Conservation (phyloP, 148 eudicot genomes). For the Vaccinium myrtillus region DNA sequence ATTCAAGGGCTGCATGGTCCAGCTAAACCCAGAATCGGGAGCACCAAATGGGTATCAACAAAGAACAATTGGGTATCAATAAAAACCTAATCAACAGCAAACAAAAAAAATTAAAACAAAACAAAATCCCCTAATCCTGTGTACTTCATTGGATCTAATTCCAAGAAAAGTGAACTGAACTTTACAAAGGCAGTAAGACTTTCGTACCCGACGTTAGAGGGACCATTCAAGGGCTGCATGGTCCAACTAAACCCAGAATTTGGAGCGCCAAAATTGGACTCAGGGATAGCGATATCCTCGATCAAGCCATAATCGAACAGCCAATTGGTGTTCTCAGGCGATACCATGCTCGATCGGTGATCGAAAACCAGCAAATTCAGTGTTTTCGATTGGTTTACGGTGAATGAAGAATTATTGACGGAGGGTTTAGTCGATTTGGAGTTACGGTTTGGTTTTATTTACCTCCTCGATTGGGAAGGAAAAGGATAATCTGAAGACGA, state of each 20-base stretch:
- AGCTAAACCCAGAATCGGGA: slow-evolving; percentile 48
- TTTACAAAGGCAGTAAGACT: neutral
- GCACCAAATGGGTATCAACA: slow-evolving; percentile 18
- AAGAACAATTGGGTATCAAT: too few relatives aligned
- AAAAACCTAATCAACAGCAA: too few relatives aligned
- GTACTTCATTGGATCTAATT: neutral
- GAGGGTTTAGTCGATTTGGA: neutral
- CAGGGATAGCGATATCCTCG: slow-evolving; percentile 58
- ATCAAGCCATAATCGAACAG: slow-evolving; percentile 53
- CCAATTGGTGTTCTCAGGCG: slow-evolving; percentile 71
- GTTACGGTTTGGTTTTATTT: neutral
- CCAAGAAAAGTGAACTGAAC: neutral
- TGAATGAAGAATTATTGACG: neutral
- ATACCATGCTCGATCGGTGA: slow-evolving; percentile 42
- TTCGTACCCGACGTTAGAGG: slow-evolving; percentile 56
- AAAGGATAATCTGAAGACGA: neutral
- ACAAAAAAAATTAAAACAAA: neutral
- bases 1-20: slow-evolving; percentile 52
- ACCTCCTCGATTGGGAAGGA: neutral
- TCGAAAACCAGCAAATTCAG: slow-evolving; percentile 20
- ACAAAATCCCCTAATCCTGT: neutral
- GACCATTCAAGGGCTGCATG: slow-evolving; percentile 43
- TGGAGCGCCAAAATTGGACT: slow-evolving; percentile 40
- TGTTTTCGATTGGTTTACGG: neutral
- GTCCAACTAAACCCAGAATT: slow-evolving; percentile 54